Percentiles rank a stretch among this genome's conserved stretches.
phyloP scores from a whole-genome alignment of 768 basidiomycete species.

The Candolleomyces efflorescens region DNA sequence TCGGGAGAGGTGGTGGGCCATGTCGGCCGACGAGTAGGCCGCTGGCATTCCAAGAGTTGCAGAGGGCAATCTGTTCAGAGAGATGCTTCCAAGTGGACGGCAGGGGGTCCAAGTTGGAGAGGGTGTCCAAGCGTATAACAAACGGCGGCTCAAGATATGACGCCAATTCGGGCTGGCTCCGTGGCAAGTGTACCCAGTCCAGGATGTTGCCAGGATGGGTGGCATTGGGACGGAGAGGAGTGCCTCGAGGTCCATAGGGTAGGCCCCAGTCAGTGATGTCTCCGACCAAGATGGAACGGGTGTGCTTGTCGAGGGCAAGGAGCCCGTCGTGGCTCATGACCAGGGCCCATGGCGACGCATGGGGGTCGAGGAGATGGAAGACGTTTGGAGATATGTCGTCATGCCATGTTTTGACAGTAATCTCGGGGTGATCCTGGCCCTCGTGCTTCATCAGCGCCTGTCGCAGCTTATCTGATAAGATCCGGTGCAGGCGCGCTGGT shows the following conservation, averaged over 20 bases:
- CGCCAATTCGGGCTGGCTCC: conserved; percentile 38
- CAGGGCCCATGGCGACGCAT: background rate
- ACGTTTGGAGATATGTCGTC: background rate
- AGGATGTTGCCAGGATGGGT: background rate
- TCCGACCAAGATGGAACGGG: background rate
- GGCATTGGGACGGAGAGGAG: background rate
- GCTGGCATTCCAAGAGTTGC: conserved; percentile 6
- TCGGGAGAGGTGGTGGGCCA: background rate
- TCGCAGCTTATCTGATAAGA: background rate
- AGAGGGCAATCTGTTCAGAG: conserved; percentile 21
- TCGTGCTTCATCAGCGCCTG: background rate
- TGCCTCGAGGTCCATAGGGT: conserved; percentile 5
- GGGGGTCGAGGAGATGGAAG: background rate
- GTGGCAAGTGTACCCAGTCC: conserved; percentile 24
- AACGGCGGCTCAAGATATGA: conserved; percentile 61
- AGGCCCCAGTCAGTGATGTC: background rate
- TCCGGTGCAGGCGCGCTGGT: background rate
- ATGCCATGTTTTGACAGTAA: background rate
- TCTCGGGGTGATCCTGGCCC: background rate
- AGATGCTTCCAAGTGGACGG: conserved; percentile 24
- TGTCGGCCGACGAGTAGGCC: background rate
- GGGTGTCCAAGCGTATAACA: conserved; percentile 34
- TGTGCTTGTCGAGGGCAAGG: background rate
- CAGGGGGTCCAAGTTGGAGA: conserved; percentile 15
- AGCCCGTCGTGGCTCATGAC: conserved; percentile 6